Evolutionary conservation across 192 early-diverging fungal genomes (phyloP).

Genomic region (Podila clonocystis): DNA sequence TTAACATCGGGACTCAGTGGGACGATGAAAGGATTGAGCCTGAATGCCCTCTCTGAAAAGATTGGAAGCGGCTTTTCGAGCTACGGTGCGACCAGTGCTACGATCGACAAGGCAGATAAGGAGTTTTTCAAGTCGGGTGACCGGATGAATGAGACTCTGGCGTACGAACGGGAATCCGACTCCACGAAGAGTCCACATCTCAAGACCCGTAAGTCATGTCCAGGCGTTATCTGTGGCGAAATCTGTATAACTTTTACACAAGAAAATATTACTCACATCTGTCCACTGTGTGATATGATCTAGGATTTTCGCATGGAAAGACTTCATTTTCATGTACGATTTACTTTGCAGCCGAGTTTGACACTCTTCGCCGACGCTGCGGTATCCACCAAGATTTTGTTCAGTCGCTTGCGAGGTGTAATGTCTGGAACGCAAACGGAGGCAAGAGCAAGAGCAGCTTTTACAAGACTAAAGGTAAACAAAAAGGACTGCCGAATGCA

Average conservation of each 20-base stretch:
- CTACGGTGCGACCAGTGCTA: slow-evolving; percentile 16
- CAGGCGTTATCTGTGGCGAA: no score
- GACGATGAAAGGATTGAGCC: slow-evolving; percentile 48
- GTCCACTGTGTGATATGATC: background rate
- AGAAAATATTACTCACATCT: background rate
- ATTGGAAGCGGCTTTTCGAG: slow-evolving; percentile 42
- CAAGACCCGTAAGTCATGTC: slow-evolving; percentile 60
- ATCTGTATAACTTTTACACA: background rate
- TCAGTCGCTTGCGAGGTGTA: slow-evolving; percentile 84
- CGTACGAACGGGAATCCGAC: slow-evolving; percentile 12
- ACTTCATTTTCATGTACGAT: slow-evolving; percentile 83
- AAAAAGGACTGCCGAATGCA: background rate
- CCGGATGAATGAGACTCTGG: background rate
- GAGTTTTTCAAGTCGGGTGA: slow-evolving; percentile 13
- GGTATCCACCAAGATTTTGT: slow-evolving; percentile 82
- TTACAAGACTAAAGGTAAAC: slow-evolving; percentile 79
- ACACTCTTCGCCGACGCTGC: slow-evolving; percentile 81
- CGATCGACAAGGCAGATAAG: slow-evolving; percentile 25
- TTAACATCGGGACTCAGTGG: slow-evolving; percentile 41
- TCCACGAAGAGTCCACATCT: slow-evolving; percentile 56
- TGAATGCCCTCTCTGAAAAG: slow-evolving; percentile 45
- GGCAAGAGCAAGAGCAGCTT: slow-evolving; percentile 93
- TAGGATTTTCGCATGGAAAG: slow-evolving; percentile 75
- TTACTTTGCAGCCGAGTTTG: slow-evolving; percentile 90
- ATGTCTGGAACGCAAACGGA: slow-evolving; percentile 78